Conservation (phyloP, 495 filamentous ascomycete species). For the Penicillium turbatum region DNA sequence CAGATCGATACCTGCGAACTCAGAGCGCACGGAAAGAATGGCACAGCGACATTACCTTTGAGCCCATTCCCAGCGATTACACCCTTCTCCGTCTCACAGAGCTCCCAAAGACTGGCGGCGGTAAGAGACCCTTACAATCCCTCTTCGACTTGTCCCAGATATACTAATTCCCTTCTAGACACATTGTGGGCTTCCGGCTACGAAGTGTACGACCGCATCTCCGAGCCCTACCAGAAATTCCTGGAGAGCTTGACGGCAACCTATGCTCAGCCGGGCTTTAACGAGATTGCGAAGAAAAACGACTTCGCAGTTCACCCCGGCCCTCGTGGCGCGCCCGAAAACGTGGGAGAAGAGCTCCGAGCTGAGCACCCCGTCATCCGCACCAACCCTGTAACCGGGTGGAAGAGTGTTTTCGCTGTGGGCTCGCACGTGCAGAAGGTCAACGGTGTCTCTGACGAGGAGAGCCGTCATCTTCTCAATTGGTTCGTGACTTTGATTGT, state of each 20-base stretch:
- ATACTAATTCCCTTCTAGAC: slow-evolving; percentile 35
- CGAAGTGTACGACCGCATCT: slow-evolving; percentile 74
- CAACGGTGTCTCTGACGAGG: slow-evolving; percentile 61
- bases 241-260: slow-evolving; percentile 65
- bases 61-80: slow-evolving; percentile 66
- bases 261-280: slow-evolving; percentile 59
- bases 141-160: neutral
- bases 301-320: slow-evolving; percentile 53
- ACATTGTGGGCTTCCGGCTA: slow-evolving; percentile 76
- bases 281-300: slow-evolving; percentile 49
- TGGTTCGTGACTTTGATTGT: slow-evolving; percentile 61
- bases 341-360: slow-evolving; percentile 56
- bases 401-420: slow-evolving; percentile 69
- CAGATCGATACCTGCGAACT: slow-evolving; percentile 22
- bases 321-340: slow-evolving; percentile 62
- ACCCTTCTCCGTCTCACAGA: slow-evolving; percentile 58
- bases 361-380: slow-evolving; percentile 69
- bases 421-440: slow-evolving; percentile 57
- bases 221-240: slow-evolving; percentile 58
- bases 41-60: slow-evolving; percentile 73
- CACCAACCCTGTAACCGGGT: slow-evolving; percentile 82
- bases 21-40: slow-evolving; percentile 39
- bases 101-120: slow-evolving; percentile 66
- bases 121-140: slow-evolving; percentile 27
- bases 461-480: slow-evolving; percentile 57